These are phyloP conservation scores for Thymus quinquecostatus DNA, from an alignment of 257 asterid species.

Conservation along the genomic window DNA sequence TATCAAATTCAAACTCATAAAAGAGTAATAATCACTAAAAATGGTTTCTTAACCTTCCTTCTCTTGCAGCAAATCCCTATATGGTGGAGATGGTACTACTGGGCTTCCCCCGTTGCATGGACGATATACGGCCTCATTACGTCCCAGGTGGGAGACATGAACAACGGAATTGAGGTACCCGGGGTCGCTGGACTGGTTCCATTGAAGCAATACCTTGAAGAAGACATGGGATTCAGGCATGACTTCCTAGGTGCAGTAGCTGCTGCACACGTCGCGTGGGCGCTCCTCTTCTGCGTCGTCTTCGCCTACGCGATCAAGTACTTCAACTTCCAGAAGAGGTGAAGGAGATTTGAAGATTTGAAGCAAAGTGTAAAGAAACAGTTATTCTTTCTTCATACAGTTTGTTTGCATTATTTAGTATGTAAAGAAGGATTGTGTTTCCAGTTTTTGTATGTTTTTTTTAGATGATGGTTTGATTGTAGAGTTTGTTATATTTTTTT, in stretches of 20 bases:
- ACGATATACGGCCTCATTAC: conserved; percentile 82
- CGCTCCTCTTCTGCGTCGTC: conserved; percentile 58
- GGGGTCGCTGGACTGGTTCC: conserved; percentile 39
- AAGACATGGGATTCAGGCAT: conserved; percentile 50
- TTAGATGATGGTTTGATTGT: background rate
- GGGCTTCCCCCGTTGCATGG: conserved; percentile 89
- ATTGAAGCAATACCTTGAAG: conserved; percentile 49
- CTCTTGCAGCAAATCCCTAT: conserved; percentile 64
- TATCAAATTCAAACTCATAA: background rate
- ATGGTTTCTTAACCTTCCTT: background rate
- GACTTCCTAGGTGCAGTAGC: conserved; percentile 79
- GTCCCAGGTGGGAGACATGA: conserved; percentile 68
- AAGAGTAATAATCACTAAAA: background rate
- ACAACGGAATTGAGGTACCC: conserved; percentile 42
- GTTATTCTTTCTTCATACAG: background rate
- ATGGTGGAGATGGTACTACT: conserved; percentile 97
- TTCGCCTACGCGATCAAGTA: conserved; percentile 72
- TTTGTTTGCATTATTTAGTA: background rate
- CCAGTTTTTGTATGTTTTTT: background rate
- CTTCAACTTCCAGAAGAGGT: conserved; percentile 81
- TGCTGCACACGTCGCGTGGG: conserved; percentile 70
- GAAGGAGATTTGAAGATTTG: conserved; percentile 7
- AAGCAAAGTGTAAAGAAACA: background rate
- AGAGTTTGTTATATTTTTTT: too few relatives aligned
- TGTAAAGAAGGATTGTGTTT: background rate